phyloP scores from a whole-genome alignment of 1,284 basidiomycete species.

The Trametes pubescens region DNA sequence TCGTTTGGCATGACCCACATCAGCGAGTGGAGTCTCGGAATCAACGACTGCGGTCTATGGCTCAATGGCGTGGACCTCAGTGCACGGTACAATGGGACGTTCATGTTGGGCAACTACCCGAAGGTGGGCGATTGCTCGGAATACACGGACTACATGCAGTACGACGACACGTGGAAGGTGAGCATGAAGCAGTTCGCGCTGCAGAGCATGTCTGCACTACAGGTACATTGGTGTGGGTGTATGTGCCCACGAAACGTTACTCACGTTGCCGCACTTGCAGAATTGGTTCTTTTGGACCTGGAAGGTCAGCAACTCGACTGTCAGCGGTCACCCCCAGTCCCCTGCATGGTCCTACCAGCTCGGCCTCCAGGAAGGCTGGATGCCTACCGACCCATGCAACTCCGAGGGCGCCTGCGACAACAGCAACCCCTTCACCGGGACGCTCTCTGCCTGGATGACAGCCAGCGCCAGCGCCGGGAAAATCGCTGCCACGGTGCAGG shows the following conservation, averaged over 20 bases:
- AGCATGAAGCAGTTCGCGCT: slow-evolving; percentile 73
- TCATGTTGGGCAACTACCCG: slow-evolving; percentile 48
- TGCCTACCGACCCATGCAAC: slow-evolving; percentile 83
- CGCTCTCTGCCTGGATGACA: slow-evolving; percentile 76
- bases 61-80: slow-evolving; percentile 86
- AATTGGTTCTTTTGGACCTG: slow-evolving; percentile 98
- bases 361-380: slow-evolving; percentile 87
- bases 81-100: slow-evolving; percentile 79
- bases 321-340: slow-evolving; percentile 72
- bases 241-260: slow-evolving; percentile 1
- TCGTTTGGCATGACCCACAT: slow-evolving; percentile 80
- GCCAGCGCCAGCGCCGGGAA: slow-evolving; percentile 76
- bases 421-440: slow-evolving; percentile 62
- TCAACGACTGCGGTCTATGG: slow-evolving; percentile 85
- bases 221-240: slow-evolving; percentile 52
- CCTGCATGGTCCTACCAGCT: slow-evolving; percentile 93
- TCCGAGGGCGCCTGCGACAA: slow-evolving; percentile 75
- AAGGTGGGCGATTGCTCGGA: slow-evolving; percentile 62
- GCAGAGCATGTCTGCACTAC: slow-evolving; percentile 88
- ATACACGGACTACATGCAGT: slow-evolving; percentile 79
- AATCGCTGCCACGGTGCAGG: slow-evolving; percentile 57
- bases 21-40: slow-evolving; percentile 84
- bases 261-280: slow-evolving; percentile 43
- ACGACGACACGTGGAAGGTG: slow-evolving; percentile 64
- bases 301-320: slow-evolving; percentile 81